These are phyloP conservation scores for Pisolithus sp. DNA, from an alignment of 768 basidiomycete species.

Conservation along the genomic window DNA sequence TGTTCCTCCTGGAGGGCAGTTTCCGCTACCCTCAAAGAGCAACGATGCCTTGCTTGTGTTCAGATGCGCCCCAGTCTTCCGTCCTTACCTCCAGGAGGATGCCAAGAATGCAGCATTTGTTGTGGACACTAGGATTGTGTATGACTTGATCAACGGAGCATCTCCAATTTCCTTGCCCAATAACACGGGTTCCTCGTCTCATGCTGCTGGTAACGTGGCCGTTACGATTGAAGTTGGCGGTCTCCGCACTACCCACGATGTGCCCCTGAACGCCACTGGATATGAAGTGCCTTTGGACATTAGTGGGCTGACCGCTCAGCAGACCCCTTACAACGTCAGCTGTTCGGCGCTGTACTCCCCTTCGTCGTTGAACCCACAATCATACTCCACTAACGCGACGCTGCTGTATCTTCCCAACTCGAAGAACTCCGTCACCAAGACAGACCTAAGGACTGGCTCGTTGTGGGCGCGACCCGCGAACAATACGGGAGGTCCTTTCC, in stretches of 20 bases:
- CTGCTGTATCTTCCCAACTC: constrained; percentile 39
- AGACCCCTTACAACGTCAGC: constrained; percentile 25
- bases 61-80: constrained; percentile 40
- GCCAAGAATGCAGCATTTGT: constrained; percentile 21
- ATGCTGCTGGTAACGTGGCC: constrained; percentile 6
- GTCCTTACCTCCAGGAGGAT: constrained; percentile 43
- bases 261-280: constrained; percentile 36
- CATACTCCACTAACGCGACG: constrained; percentile 25
- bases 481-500: constrained; percentile 16
- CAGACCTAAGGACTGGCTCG: constrained; percentile 41
- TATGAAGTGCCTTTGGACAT: constrained; percentile 32
- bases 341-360: constrained; percentile 29
- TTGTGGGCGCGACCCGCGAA: constrained; percentile 33
- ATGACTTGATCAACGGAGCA: constrained; percentile 30
- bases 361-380: constrained; percentile 12
- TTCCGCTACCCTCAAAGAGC: constrained; percentile 31
- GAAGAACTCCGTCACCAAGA: constrained; percentile 38
- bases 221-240: constrained; percentile 28
- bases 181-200: neutral
- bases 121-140: constrained; percentile 34
- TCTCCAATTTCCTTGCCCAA: constrained; percentile 21
- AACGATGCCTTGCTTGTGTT: constrained; percentile 36
- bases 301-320: constrained; percentile 22
- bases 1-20: constrained; percentile 41
- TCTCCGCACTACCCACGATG: constrained; percentile 16